A percentile compares a stretch with the other conserved stretches of the same genome.
Conservation (phyloP, 495 filamentous ascomycete species). For the Talaromyces stipitatus region DNA sequence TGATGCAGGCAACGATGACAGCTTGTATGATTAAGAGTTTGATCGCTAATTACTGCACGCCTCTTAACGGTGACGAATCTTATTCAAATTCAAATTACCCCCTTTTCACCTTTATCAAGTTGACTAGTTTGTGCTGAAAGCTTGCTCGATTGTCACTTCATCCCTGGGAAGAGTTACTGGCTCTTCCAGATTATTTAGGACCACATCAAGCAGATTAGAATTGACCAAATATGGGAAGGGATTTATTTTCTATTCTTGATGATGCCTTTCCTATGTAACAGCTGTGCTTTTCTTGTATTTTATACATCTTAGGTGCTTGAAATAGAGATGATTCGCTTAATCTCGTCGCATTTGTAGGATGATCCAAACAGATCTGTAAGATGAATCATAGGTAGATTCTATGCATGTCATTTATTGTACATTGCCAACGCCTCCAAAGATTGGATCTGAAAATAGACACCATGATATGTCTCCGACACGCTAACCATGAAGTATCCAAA, state of each 20-base stretch:
- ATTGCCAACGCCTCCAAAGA: neutral
- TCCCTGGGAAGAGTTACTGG: neutral
- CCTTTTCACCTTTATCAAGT: conserved; percentile 12
- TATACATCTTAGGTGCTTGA: conserved; percentile 3
- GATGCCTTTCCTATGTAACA: conserved; percentile 7
- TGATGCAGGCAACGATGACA: conserved; percentile 79
- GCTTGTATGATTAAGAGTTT: conserved; percentile 59
- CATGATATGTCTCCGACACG: neutral
- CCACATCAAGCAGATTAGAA: neutral
- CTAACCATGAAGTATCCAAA: neutral
- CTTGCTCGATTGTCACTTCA: neutral
- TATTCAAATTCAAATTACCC: conserved; percentile 12
- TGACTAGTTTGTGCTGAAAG: conserved; percentile 6
- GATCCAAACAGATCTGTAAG: neutral
- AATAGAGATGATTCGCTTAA: conserved; percentile 4
- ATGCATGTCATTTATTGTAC: neutral
- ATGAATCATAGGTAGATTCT: neutral
- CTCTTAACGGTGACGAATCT: conserved; percentile 13
- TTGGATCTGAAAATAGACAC: neutral
- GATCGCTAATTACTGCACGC: neutral
- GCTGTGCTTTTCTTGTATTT: conserved; percentile 5
- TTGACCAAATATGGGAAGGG: neutral
- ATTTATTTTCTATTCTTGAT: neutral
- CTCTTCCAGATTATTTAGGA: neutral
- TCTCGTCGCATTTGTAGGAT: too few relatives aligned